These are phyloP conservation scores for Cymodocea nodosa DNA, from an alignment of 116 monocot genomes.

Conservation along the genomic window DNA sequence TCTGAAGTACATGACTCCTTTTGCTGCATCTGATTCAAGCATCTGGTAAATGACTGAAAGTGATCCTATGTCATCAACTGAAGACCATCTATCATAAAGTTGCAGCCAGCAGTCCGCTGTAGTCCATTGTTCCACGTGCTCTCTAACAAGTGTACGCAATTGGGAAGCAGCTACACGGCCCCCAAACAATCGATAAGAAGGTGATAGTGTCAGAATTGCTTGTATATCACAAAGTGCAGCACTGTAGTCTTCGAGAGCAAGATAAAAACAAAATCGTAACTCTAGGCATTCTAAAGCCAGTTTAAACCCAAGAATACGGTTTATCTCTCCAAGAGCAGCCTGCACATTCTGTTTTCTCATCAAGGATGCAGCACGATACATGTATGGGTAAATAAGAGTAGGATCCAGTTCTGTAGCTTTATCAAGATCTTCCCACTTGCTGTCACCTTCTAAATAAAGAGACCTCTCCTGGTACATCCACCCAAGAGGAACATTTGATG, in stretches of 20 bases:
- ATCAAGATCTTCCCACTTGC: slow-evolving; percentile 47
- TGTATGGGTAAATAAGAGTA: slow-evolving; percentile 63
- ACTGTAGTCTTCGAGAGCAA: slow-evolving; percentile 52
- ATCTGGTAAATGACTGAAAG: slow-evolving; percentile 75
- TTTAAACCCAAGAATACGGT: slow-evolving; percentile 67
- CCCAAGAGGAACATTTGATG: slow-evolving; percentile 34
- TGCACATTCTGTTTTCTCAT: slow-evolving; percentile 53
- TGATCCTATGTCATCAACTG: slow-evolving; percentile 79
- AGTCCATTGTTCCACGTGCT: slow-evolving; percentile 66
- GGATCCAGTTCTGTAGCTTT: slow-evolving; percentile 66
- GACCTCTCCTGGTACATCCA: slow-evolving; percentile 83
- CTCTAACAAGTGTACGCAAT: slow-evolving; percentile 43
- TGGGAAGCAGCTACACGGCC: slow-evolving; percentile 60
- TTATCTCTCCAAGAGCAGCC: slow-evolving; percentile 51
- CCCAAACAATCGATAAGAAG: slow-evolving; percentile 58
- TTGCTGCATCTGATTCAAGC: slow-evolving; percentile 56
- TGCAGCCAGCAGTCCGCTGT: slow-evolving; percentile 81
- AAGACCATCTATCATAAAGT: slow-evolving; percentile 72
- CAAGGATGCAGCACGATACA: slow-evolving; percentile 62
- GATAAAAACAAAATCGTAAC: slow-evolving; percentile 56
- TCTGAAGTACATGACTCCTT: slow-evolving; percentile 67
- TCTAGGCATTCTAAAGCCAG: slow-evolving; percentile 61
- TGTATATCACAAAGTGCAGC: slow-evolving; percentile 59
- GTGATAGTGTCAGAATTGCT: slow-evolving; percentile 51
- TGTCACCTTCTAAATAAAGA: slow-evolving; percentile 40